phyloP scores from a whole-genome alignment of 176 grass and related monocot species.

The Eleusine indica region DNA sequence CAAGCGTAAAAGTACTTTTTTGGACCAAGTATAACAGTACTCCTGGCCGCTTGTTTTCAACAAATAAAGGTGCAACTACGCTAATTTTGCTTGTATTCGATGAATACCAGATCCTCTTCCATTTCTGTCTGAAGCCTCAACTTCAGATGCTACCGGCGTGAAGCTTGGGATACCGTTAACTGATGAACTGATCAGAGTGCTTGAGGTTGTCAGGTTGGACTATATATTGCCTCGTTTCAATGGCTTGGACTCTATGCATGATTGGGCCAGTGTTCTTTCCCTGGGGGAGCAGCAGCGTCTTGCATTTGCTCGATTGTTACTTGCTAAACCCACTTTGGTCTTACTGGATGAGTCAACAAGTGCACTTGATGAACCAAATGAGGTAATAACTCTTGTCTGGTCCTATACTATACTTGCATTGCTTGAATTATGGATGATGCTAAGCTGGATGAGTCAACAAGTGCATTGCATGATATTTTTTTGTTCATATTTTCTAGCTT shows the following conservation, averaged over 20 bases:
- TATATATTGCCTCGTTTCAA: constrained; percentile 93
- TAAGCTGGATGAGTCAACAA: background rate
- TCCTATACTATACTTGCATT: background rate
- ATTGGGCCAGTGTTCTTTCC: constrained; percentile 99
- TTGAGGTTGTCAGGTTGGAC: constrained; percentile 74
- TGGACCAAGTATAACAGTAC: no score
- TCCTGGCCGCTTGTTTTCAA: background rate
- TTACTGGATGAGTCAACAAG: constrained; percentile 94
- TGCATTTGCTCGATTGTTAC: constrained; percentile 87
- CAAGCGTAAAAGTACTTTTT: no score
- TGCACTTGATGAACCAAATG: constrained; percentile 85
- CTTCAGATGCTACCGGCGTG: constrained; percentile 32
- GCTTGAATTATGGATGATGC: background rate
- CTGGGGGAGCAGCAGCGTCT: constrained; percentile 97
- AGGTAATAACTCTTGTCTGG: constrained; percentile 47
- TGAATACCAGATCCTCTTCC: constrained; percentile 60
- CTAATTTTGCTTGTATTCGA: constrained; percentile 28
- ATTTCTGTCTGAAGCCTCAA: constrained; percentile 66
- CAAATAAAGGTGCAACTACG: background rate
- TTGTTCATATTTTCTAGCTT: no score
- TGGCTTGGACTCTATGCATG: constrained; percentile 82
- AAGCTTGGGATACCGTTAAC: constrained; percentile 66
- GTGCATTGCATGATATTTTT: background rate
- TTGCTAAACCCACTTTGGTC: constrained; percentile 76
- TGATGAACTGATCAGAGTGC: constrained; percentile 71